A percentile compares a stretch with the other conserved stretches of the same genome.
Evolutionary conservation across 2,329 filamentous ascomycete genomes (phyloP).

Genomic region (Lasiodiplodia sp.): DNA sequence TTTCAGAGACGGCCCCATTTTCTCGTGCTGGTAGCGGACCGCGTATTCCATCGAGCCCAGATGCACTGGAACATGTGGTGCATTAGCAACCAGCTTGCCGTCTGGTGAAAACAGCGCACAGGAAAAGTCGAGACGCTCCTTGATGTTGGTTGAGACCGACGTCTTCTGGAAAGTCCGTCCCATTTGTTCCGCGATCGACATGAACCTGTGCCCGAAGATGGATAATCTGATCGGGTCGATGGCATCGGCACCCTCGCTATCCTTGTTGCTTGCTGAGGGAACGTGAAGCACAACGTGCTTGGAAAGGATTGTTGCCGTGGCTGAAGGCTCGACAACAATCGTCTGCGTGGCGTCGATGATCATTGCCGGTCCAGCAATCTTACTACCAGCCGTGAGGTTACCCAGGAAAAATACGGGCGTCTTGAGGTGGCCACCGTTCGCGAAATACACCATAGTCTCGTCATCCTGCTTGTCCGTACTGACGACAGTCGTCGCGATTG

Average conservation of each 20-base stretch:
- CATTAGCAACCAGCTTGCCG: slow-evolving; percentile 53
- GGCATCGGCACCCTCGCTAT: slow-evolving; percentile 32
- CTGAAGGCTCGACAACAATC: slow-evolving; percentile 51
- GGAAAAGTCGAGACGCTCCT: slow-evolving; percentile 54
- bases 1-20: slow-evolving; percentile 44
- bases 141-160: slow-evolving; percentile 59
- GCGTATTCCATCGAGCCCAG: slow-evolving; percentile 54
- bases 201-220: slow-evolving; percentile 64
- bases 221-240: slow-evolving; percentile 62
- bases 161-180: slow-evolving; percentile 64
- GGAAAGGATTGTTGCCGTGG: slow-evolving; percentile 33
- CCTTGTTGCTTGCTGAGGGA: slow-evolving; percentile 40
- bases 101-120: slow-evolving; percentile 53
- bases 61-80: slow-evolving; percentile 53
- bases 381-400: slow-evolving; percentile 33
- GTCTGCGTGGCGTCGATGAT: slow-evolving; percentile 54
- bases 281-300: slow-evolving; percentile 52
- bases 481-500: background rate
- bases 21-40: slow-evolving; percentile 48
- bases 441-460: slow-evolving; percentile 37
- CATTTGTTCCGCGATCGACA: slow-evolving; percentile 68
- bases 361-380: slow-evolving; percentile 37
- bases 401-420: slow-evolving; percentile 39
- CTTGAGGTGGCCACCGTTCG: slow-evolving; percentile 32
- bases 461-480: slow-evolving; percentile 7